Percentiles rank a stretch among this genome's conserved stretches.
Conservation (phyloP, 805 yeast species). For the Maudiozyma serrabonitensis region DNA sequence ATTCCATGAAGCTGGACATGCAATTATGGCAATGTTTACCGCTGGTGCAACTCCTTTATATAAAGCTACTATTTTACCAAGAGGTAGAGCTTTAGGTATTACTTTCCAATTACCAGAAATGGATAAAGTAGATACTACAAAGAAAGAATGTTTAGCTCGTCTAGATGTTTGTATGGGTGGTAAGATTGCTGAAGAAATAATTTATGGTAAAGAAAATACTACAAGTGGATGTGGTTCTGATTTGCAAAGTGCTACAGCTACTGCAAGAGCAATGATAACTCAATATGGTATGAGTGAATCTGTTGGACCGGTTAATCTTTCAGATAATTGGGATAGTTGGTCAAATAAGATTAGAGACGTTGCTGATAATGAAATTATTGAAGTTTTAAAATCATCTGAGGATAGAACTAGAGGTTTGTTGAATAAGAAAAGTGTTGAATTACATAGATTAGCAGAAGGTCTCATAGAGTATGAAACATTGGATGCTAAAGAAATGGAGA, state of each 20-base stretch:
- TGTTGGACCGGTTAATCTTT: conserved; percentile 84
- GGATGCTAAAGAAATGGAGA: conserved; percentile 82
- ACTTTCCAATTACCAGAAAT: conserved; percentile 97
- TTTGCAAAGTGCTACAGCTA: conserved; percentile 77
- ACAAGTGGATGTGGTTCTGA: conserved; percentile 95
- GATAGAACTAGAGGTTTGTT: conserved; percentile 66
- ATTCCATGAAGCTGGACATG: conserved; percentile 98
- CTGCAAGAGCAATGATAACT: conserved; percentile 95
- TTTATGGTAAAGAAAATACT: conserved; percentile 84
- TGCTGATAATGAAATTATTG: conserved; percentile 89
- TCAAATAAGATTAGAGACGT: conserved; percentile 76
- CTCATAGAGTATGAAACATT: conserved; percentile 91
- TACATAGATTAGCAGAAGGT: conserved; percentile 85
- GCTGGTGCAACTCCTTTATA: conserved; percentile 91
- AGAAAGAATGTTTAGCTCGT: conserved; percentile 79
- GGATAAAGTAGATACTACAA: conserved; percentile 93
- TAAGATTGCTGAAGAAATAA: conserved; percentile 89
- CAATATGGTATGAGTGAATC: conserved; percentile 92
- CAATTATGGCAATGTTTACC: conserved; percentile 92
- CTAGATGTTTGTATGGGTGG: conserved; percentile 99
- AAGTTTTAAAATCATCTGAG: conserved; percentile 64
- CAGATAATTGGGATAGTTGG: conserved; percentile 94
- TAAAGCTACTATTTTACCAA: conserved; percentile 92
- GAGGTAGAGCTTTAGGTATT: conserved; percentile 94
- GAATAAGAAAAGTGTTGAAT: conserved; percentile 51